Conservation (phyloP, 2,329 filamentous ascomycete species). For the Cladosporium velox region DNA sequence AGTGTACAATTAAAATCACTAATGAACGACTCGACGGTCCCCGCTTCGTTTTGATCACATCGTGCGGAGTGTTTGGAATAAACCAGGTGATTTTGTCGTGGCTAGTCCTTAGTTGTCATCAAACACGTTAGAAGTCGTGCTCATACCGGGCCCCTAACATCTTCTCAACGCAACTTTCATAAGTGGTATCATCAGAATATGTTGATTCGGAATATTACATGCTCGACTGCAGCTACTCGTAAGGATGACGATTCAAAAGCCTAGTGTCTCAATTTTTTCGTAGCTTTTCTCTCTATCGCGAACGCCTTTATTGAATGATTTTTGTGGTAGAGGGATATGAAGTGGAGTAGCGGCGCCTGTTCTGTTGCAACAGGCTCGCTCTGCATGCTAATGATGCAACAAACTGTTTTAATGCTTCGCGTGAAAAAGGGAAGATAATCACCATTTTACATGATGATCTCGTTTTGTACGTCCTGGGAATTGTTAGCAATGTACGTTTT, state of each 20-base stretch:
- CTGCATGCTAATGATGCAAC: neutral
- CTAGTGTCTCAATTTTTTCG: neutral
- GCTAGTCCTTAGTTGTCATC: no score
- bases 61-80: neutral
- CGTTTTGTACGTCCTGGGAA: constrained; percentile 20
- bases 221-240: neutral
- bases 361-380: neutral
- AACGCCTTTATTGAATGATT: neutral
- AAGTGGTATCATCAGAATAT: neutral
- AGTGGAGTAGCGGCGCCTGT: neutral
- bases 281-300: constrained; percentile 1
- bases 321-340: neutral
- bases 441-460: constrained; percentile 20
- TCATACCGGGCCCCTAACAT: no score
- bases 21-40: neutral
- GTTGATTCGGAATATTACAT: neutral
- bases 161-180: neutral
- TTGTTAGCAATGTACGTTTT: neutral
- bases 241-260: neutral
- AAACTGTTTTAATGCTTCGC: neutral
- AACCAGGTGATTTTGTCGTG: neutral
- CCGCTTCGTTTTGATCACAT: no score
- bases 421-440: neutral
- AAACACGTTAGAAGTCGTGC: no score
- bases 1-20: constrained; percentile 1